Conservation (phyloP, 1,284 basidiomycete species). For the Ganoderma meredithae region DNA sequence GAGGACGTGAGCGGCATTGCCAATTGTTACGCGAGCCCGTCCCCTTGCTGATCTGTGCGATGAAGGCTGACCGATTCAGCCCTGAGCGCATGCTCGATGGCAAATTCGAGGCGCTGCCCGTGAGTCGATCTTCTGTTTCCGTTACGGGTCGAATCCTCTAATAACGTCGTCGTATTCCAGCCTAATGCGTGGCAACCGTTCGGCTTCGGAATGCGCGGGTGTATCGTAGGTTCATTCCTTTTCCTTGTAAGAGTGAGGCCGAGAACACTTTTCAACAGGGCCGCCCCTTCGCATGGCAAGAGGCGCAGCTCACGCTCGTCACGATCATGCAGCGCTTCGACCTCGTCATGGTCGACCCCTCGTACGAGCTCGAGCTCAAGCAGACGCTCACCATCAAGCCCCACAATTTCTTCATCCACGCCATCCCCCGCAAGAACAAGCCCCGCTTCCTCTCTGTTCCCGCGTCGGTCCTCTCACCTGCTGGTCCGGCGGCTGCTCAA, state of each 20-base stretch:
- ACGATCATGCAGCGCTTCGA: conserved; percentile 55
- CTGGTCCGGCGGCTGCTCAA: not conserved
- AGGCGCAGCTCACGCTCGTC: conserved; percentile 51
- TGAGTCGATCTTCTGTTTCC: conserved; percentile 20
- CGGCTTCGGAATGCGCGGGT: conserved; percentile 49
- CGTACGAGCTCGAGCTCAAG: conserved; percentile 52
- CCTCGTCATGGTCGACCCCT: conserved; percentile 50
- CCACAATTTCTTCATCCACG: conserved; percentile 50
- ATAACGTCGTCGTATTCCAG: conserved; percentile 22
- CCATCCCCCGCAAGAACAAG: conserved; percentile 42
- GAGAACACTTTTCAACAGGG: conserved; percentile 28
- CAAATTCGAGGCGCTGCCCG: conserved; percentile 51
- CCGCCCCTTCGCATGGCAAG: conserved; percentile 59
- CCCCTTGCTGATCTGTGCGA: not conserved
- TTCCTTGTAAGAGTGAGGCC: not conserved
- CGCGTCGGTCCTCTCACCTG: not conserved
- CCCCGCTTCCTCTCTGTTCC: conserved; percentile 26
- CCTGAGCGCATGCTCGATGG: conserved; percentile 59
- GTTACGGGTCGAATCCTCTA: not conserved
- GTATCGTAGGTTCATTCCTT: conserved; percentile 41
- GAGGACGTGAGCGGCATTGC: conserved; percentile 47
- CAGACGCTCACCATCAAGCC: conserved; percentile 60
- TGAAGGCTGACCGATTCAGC: conserved; percentile 47
- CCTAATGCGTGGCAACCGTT: conserved; percentile 56
- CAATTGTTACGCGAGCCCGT: not conserved